Base-by-base conservation (phyloP, 179 eudicot species). In the Drosera spatulata region DNA sequence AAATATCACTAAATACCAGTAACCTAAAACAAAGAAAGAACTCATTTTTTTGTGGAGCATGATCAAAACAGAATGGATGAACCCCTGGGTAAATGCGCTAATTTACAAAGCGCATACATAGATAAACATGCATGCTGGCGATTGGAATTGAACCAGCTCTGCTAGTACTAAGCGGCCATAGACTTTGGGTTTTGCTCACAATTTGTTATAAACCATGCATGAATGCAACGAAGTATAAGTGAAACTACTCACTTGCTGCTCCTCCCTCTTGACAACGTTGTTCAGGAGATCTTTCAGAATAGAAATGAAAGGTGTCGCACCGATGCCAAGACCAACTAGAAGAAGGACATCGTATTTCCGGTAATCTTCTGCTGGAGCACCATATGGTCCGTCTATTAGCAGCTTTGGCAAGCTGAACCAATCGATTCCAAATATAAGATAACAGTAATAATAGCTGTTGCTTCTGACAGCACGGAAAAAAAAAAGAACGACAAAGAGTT, bases 321-420 rank as follows among this genome's bases (percentile, higher is more conserved):
- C 99, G 58, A 89, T 93, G 52, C 99, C 99, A 52, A 86, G 86
- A 40, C 99, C 99, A 57, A 82, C 96, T 59, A 93, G 93, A 56
- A 93, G 78, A 45, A 93, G 80, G 47, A 93, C 96, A 70, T 93
- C 99, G 60, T 93, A 93, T 59, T 89, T 89, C 33, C 70, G 71
- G 61, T 93, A 93, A 69, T 93, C 95, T 80, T 93, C 93, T 52
- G 99, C 99, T 56, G 99, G 96, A 73, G 96, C 99, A 63, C 96
- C 99, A 51, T 93, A 93, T 38, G 99, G 99, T 61, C 99, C 99
- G 57, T 93, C 99, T 71, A 93, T 93, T 60, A 72, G 67, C 51
- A 93, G 84, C 85, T 80, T 86, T 11, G 99, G 99, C 79, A 93
- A 72, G 72, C 99, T 93, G 91, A 53, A 53, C 73, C 4, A 39